Base-by-base conservation (phyloP, 768 basidiomycete genomes). In the Agaricus blazei region DNA sequence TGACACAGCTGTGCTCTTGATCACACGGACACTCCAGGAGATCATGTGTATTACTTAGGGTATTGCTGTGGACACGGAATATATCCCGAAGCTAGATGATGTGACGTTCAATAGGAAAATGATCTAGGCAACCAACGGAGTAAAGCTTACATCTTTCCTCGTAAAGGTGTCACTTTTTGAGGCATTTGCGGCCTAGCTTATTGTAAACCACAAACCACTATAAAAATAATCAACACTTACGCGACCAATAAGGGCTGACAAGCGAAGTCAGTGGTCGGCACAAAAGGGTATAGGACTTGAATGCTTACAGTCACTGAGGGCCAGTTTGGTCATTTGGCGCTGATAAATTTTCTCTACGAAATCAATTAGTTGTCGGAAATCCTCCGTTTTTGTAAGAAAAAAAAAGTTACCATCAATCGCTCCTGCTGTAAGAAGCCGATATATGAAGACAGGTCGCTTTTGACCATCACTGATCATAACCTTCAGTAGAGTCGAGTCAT, bases 321-420 rank as follows among this genome's bases (percentile, higher is more conserved):
- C 95, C 9, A 92, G 79, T 70, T 98, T 98, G 15, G 92, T 97
- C 29, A 98, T 85, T 69, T 98, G 95, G 56, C 96, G 80, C 68
- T 98, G 92, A 65, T 82, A 95, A 24, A 96, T 92, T 72, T 95
- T 93, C 71, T 93, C 90, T 91, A 62, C 41, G 54, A 14, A 38
- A 50, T 58, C 45, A 61, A 41, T 26, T 45, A 42, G 37, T 55
- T 47, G 9, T 12, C 50, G 40, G 4, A 9, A 2, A 41, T 12
- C 12, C 12, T 15, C 1, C 44, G 9, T 2, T 4, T 29, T 28
- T 15, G 15, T n/a, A 34, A 8, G 26, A 26, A 15, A 23, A 28
- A 36, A 48, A 36, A 11, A 57, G 70, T 58, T 60, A 83, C 89
- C 95, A 65, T 98, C 95, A 60, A 98, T 97, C 1, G 93, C 85